Conservation (phyloP, 2,329 filamentous ascomycete genomes). For the Fusarium cicatricum region DNA sequence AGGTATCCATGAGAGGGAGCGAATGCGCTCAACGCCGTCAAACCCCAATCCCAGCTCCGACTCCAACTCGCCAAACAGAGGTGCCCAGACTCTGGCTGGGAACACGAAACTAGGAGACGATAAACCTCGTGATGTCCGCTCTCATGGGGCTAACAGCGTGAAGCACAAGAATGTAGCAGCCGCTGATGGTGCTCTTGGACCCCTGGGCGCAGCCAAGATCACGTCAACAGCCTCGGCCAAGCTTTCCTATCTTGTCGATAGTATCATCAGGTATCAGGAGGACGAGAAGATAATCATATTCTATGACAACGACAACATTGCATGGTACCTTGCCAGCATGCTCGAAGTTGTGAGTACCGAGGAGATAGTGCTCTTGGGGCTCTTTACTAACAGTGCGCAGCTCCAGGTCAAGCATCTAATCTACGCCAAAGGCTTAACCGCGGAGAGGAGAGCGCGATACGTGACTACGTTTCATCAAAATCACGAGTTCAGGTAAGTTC, state of each 20-base stretch:
- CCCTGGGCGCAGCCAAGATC: constrained; percentile 68
- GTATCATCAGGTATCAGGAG: constrained; percentile 71
- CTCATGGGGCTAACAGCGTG: constrained; percentile 40
- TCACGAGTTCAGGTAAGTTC: constrained; percentile 62
- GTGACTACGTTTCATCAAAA: constrained; percentile 80
- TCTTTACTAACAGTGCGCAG: constrained; percentile 41
- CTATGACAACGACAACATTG: constrained; percentile 87
- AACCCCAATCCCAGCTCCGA: constrained; percentile 17
- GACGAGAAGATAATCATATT: constrained; percentile 91
- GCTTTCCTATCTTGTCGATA: constrained; percentile 82
- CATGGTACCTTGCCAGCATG: constrained; percentile 84
- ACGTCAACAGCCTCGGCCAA: constrained; percentile 88
- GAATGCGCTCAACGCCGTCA: constrained; percentile 34
- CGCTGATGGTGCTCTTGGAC: constrained; percentile 44
- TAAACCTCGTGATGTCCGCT: constrained; percentile 45
- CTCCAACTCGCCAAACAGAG: constrained; percentile 14
- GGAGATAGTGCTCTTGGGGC: background rate
- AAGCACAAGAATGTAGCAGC: constrained; percentile 35
- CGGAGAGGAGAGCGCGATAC: constrained; percentile 74
- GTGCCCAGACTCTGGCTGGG: constrained; percentile 47
- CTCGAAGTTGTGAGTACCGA: constrained; percentile 70
- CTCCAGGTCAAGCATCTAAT: constrained; percentile 69
- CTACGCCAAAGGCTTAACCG: constrained; percentile 70
- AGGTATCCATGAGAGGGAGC: constrained; percentile 49
- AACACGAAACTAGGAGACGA: constrained; percentile 55